These are phyloP conservation scores for Aegilops longissima DNA, from an alignment of 176 grass and related monocot genomes.

Conservation along the genomic window DNA sequence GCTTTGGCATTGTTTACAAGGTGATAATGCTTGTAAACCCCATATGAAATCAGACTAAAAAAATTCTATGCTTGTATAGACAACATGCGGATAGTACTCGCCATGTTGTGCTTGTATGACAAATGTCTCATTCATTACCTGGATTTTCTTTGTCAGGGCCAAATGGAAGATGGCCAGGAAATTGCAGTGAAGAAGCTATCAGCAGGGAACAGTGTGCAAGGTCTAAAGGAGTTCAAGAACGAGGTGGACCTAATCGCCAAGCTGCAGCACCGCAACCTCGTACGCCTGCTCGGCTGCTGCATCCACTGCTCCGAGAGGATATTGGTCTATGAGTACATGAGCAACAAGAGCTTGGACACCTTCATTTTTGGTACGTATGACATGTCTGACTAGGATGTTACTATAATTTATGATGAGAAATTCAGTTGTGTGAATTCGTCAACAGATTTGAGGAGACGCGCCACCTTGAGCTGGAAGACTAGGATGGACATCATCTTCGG, in stretches of 20 bases:
- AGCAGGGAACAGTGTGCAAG: slow-evolving; percentile 26
- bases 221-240: slow-evolving; percentile 66
- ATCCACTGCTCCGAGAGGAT: slow-evolving; percentile 44
- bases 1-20: slow-evolving; percentile 65
- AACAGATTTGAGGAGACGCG: slow-evolving; percentile 35
- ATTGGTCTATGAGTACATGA: slow-evolving; percentile 60
- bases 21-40: neutral
- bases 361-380: slow-evolving; percentile 52
- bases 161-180: slow-evolving; percentile 49
- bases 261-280: slow-evolving; percentile 72
- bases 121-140: neutral
- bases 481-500: slow-evolving; percentile 55
- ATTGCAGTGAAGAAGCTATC: slow-evolving; percentile 65
- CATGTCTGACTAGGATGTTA: neutral
- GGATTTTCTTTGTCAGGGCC: slow-evolving; percentile 4
- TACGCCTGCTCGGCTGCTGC: slow-evolving; percentile 63
- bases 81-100: neutral
- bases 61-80: neutral
- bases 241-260: slow-evolving; percentile 63
- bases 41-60: neutral
- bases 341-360: slow-evolving; percentile 63
- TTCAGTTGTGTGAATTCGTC: neutral
- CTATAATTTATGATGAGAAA: neutral
- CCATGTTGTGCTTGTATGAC: neutral
- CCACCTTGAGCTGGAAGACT: slow-evolving; percentile 37